Conservation (phyloP, 106 monocot species). For the Apostasia ramifera region DNA sequence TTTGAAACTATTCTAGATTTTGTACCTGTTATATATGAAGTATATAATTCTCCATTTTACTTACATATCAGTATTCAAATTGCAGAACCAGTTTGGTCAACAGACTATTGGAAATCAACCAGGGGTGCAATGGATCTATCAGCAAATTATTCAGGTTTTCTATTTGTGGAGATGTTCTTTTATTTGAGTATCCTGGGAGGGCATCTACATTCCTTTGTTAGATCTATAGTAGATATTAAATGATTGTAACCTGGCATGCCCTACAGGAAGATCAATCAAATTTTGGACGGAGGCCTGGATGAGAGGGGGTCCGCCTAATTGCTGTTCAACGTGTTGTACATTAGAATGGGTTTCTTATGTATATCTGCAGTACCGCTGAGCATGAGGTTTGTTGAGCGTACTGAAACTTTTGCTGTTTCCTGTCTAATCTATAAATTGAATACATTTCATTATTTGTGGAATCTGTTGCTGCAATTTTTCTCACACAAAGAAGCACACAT, state of each 20-base stretch:
- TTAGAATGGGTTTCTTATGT: no score
- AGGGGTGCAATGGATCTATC: conserved; percentile 43
- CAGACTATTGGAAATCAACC: conserved; percentile 30
- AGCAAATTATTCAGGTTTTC: conserved; percentile 37
- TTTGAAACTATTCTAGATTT: not conserved
- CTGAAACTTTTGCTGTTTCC: no score
- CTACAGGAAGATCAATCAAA: conserved; percentile 34
- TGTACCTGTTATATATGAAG: not conserved
- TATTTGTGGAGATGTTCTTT: not conserved
- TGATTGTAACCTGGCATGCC: not conserved
- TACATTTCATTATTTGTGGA: no score
- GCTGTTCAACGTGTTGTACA: not conserved
- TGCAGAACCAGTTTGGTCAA: conserved; percentile 24
- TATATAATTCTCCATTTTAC: not conserved
- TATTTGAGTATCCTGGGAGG: not conserved
- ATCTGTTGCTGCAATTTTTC: no score
- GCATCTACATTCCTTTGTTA: not conserved
- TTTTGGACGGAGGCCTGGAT: conserved; percentile 24
- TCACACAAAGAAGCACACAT: no score
- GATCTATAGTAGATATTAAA: not conserved
- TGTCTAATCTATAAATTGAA: no score
- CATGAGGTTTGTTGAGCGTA: no score
- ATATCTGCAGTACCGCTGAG: no score
- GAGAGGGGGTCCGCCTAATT: not conserved
- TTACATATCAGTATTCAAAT: not conserved